Evolutionary conservation across 2,329 filamentous ascomycete genomes (phyloP), one percentile per base, ranked within the genome.

Genomic region (Coleophoma cylindrospora): DNA sequence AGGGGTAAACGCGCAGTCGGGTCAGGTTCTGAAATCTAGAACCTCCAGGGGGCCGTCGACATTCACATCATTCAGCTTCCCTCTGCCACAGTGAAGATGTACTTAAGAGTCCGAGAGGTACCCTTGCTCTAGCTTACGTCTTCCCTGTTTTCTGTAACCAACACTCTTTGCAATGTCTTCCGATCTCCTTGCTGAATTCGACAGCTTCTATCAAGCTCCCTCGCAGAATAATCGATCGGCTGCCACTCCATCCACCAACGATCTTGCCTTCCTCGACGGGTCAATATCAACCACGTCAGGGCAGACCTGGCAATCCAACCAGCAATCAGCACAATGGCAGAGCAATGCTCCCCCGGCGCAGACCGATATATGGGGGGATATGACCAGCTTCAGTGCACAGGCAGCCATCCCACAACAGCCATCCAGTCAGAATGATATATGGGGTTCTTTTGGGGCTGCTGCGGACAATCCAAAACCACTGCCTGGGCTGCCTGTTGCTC

Each of bases 161-260:
- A 27, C 19, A 40, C 19, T 17, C 32, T 33, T 19, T 50, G 53
- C 33, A 19, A 86, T 85, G 81, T 86, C 82, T 58, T 79, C 81
- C 54, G 81, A 85, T 66, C 75, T 86, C 50, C 81, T 85, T 61
- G 81, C 80, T 49, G 79, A 81, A 57, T 84, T 86, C 58, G 80
- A 77, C 60, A 71, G 69, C 58, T 69, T 73, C 56, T 72, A 76
- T 47, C 58, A 57, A 53, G 54, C 66, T 51, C 61, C 69, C 32
- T 27, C 27, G 6, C 58, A 57, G 43, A 57, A 60, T n/a, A 54
- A 57, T 14, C 61, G 66, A 44, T 56, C 59, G n/a, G 53, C 46
- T 36, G 27, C 7, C 27, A 33, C 55, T 2, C 50, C 55, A 14
- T 50, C 58, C 14, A 52, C 51, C 34, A 60, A 62, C 36, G 56